Base-by-base conservation (phyloP, 371 early-diverging fungal genomes). In the Mucor mucedo region DNA sequence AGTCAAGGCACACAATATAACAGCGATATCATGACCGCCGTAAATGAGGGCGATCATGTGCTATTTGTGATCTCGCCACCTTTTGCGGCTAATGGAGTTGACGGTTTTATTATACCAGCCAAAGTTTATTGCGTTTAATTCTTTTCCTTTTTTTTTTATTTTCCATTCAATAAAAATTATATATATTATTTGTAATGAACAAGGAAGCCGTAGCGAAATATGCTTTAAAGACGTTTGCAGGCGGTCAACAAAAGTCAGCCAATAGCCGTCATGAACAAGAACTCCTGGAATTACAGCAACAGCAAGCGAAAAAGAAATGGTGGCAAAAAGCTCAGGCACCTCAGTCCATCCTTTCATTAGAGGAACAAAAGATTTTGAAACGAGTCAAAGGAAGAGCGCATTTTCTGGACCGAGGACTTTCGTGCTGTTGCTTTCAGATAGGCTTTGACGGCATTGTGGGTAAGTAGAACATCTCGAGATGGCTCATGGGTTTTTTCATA, bases 371-470 rank as follows among this genome's bases (percentile, higher is more conserved):
- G 9, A 47, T 79, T 0, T 58, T 80, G 32, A 73, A 68, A 14
- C 53, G 40, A 52, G 79, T 83, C 33, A 81, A 79, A 47, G 40
- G 53, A 5, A 69, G 77, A 32, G 81, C 82, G 5, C 63, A 68
- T 54, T 68, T 71, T 55, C 66, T 79, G 4, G 84, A 81, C 56
- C 58, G 63, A 56, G 83, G 79, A 2, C 59, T 73, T 38, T 57
- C 70, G 11, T 79, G 77, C 48, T 81, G 85, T 41, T 77, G 85
- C 53, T 73, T 65, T 45, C 70, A 60, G n/a, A 55, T 85, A 21
- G 83, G 85, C 0, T 60, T 85, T n/a, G 85, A 85, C 63, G 75
- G 75, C 21, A 35, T 84, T 10, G 45, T 84, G 29, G 84, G 84
- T 78, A 72, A 40, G 29, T 11, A 35, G 14, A 3, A 33, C 9